Conservation (phyloP, 805 yeast species). For the Pichia eremophila region DNA sequence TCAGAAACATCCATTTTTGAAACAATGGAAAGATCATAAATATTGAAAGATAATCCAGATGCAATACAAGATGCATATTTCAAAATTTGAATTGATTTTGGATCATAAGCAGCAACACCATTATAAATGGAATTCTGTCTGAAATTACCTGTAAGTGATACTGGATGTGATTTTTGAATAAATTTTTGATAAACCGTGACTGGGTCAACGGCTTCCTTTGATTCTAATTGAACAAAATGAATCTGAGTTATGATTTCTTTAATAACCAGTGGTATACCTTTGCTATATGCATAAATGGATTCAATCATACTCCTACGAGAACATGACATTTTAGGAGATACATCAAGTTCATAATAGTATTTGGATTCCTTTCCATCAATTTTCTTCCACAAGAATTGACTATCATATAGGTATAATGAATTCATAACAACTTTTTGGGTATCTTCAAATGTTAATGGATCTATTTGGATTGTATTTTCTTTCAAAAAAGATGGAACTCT, state of each 20-base stretch:
- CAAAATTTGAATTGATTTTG: slow-evolving; percentile 16
- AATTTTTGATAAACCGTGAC: background rate
- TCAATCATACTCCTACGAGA: slow-evolving; percentile 9
- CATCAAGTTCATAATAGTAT: slow-evolving; percentile 2
- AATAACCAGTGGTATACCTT: slow-evolving; percentile 16
- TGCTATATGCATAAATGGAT: slow-evolving; percentile 12
- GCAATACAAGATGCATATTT: slow-evolving; percentile 36
- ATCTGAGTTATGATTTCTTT: slow-evolving; percentile 29
- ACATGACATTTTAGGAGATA: background rate
- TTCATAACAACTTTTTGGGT: background rate
- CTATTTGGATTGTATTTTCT: slow-evolving; percentile 3
- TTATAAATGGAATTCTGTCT: slow-evolving; percentile 3
- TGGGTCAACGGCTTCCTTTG: background rate
- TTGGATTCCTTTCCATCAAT: background rate
- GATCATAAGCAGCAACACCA: background rate
- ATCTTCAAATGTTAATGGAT: slow-evolving; percentile 4
- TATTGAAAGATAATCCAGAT: slow-evolving; percentile 27
- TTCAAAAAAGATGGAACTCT: slow-evolving; percentile 1
- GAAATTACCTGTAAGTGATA: slow-evolving; percentile 2
- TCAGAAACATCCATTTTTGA: slow-evolving; percentile 26
- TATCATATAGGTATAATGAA: slow-evolving; percentile 3
- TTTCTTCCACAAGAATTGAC: slow-evolving; percentile 6
- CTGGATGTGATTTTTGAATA: background rate
- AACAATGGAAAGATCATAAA: slow-evolving; percentile 32
- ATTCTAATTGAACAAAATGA: background rate